These are phyloP conservation scores for Aspergillus hortae DNA, from an alignment of 2,329 filamentous ascomycete genomes.

Conservation along the genomic window DNA sequence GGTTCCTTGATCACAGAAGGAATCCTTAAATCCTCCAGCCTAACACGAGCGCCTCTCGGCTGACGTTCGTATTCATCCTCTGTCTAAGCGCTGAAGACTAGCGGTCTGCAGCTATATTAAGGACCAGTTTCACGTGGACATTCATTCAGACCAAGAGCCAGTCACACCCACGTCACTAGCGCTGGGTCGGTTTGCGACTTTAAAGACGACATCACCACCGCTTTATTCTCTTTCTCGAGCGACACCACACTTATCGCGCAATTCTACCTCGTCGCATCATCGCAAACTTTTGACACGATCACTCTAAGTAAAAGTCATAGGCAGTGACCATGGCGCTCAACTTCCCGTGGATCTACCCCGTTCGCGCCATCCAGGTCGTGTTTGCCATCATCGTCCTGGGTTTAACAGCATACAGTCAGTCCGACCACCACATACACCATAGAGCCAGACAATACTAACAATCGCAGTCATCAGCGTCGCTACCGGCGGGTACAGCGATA, in stretches of 20 bases:
- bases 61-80: conserved; percentile 5
- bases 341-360: conserved; percentile 40
- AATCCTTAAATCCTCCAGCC: neutral
- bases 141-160: too few species aligned
- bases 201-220: too few species aligned
- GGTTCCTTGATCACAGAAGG: conserved; percentile 10
- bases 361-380: conserved; percentile 64
- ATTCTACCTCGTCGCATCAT: neutral
- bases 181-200: too few species aligned
- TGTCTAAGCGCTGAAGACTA: neutral
- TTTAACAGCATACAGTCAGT: conserved; percentile 68
- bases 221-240: too few species aligned
- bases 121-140: too few species aligned
- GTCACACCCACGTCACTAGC: too few species aligned
- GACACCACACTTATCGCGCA: too few species aligned
- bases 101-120: too few species aligned
- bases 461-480: conserved; percentile 50
- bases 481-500: conserved; percentile 44
- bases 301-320: too few species aligned
- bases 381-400: conserved; percentile 73
- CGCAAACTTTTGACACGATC: neutral
- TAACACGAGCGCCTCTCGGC: conserved; percentile 3
- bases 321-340: conserved; percentile 8
- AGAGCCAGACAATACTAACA: conserved; percentile 1
- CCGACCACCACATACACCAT: neutral